Conservation (phyloP, 495 filamentous ascomycete genomes). For the Clavariopsis aquatica region DNA sequence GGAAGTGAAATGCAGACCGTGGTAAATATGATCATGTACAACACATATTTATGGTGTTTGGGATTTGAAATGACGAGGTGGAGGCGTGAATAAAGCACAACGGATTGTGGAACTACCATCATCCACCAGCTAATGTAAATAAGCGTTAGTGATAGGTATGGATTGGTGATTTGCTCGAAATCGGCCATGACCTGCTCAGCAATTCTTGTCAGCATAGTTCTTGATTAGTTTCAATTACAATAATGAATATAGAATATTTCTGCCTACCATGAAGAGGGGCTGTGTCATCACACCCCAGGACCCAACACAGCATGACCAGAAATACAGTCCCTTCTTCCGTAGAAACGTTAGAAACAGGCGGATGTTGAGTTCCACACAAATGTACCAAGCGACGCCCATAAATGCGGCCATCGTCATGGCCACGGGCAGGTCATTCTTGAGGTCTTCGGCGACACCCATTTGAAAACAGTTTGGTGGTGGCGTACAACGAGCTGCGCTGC, state of each 20-base stretch:
- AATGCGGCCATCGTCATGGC: slow-evolving; percentile 29
- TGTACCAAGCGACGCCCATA: slow-evolving; percentile 26
- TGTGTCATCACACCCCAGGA: slow-evolving; percentile 29
- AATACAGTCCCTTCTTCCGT: slow-evolving; percentile 30
- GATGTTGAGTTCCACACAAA: slow-evolving; percentile 29
- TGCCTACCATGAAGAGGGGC: not conserved
- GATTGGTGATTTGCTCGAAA: slow-evolving; percentile 3
- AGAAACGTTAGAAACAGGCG: slow-evolving; percentile 29
- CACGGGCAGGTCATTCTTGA: slow-evolving; percentile 26
- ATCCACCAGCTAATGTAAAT: slow-evolving; percentile 42
- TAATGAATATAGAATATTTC: not conserved
- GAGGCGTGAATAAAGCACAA: slow-evolving; percentile 37
- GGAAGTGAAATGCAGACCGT: slow-evolving; percentile 21
- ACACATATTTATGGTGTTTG: slow-evolving; percentile 7
- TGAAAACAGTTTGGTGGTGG: not conserved
- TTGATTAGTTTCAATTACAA: not conserved
- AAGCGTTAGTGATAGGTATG: slow-evolving; percentile 39
- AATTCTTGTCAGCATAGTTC: not conserved
- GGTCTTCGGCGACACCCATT: slow-evolving; percentile 13
- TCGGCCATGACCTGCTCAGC: not conserved
- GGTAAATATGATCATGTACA: slow-evolving; percentile 34
- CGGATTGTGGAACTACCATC: slow-evolving; percentile 35
- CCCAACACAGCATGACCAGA: slow-evolving; percentile 24
- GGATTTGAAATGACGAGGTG: slow-evolving; percentile 25
- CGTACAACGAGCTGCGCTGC: not conserved